A percentile compares a stretch with the other conserved stretches of the same genome.
phyloP scores from a whole-genome alignment of 768 basidiomycete genomes.

The Dendrothele bispora region DNA sequence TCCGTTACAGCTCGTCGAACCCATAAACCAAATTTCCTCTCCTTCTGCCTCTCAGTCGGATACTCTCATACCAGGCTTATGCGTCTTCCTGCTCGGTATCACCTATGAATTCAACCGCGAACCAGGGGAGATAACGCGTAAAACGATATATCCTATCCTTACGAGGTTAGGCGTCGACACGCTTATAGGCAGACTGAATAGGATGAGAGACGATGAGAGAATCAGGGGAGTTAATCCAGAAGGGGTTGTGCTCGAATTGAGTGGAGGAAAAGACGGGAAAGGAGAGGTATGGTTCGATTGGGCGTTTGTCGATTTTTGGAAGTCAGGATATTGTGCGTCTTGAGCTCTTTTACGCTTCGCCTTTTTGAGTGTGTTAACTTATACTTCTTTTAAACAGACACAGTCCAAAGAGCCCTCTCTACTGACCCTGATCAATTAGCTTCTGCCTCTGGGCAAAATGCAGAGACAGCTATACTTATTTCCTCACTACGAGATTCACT shows the following conservation, averaged over 20 bases:
- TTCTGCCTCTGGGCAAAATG: constrained; percentile 62
- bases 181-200: constrained; percentile 81
- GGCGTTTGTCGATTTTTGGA: constrained; percentile 98
- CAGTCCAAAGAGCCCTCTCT: constrained; percentile 72
- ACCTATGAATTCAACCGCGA: constrained; percentile 97
- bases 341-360: not conserved
- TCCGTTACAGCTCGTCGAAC: constrained; percentile 77
- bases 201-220: constrained; percentile 88
- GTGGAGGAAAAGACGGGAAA: constrained; percentile 41
- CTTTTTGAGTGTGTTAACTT: not conserved
- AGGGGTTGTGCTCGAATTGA: constrained; percentile 60
- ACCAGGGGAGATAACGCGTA: constrained; percentile 95
- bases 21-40: constrained; percentile 86
- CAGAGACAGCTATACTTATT: constrained; percentile 81
- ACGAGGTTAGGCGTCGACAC: constrained; percentile 89
- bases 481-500: constrained; percentile 83
- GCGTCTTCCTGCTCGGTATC: constrained; percentile 87
- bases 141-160: constrained; percentile 85
- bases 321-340: constrained; percentile 89
- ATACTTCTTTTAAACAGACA: constrained; percentile 48
- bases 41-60: no score
- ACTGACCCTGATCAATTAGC: constrained; percentile 67
- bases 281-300: constrained; percentile 98
- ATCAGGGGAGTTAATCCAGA: constrained; percentile 92
- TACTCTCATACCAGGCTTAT: constrained; percentile 84